Conservation (phyloP, 2,329 filamentous ascomycete genomes). For the Fusarium virguliforme region DNA sequence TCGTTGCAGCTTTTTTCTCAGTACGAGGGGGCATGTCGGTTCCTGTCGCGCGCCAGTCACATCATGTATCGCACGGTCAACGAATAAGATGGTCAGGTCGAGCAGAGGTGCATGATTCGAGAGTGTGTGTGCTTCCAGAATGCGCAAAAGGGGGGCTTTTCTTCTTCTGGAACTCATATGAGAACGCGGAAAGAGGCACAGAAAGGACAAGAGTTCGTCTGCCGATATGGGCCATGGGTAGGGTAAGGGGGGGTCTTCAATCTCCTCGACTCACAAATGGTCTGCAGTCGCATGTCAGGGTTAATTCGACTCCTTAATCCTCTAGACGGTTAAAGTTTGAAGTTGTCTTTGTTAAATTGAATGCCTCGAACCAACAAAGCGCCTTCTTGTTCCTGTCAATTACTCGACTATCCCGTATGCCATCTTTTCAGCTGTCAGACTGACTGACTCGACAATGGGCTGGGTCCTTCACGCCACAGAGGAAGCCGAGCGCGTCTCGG, state of each 20-base stretch:
- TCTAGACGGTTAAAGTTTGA: not conserved
- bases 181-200: not conserved
- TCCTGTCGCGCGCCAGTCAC: slow-evolving; percentile 2
- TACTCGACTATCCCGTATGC: slow-evolving; percentile 6
- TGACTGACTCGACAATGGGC: slow-evolving; percentile 56
- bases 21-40: not conserved
- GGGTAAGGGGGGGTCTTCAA: slow-evolving; percentile 1
- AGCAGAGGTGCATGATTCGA: not conserved
- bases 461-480: slow-evolving; percentile 68
- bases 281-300: not conserved
- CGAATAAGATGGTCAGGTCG: slow-evolving; percentile 8
- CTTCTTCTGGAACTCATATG: not conserved
- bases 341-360: slow-evolving; percentile 7
- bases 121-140: not conserved
- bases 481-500: slow-evolving; percentile 63
- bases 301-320: slow-evolving; percentile 7
- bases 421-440: not conserved
- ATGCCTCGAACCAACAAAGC: not conserved
- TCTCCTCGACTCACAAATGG: slow-evolving; percentile 5
- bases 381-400: not conserved
- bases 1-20: slow-evolving; percentile 1
- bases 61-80: slow-evolving; percentile 15
- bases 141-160: not conserved
- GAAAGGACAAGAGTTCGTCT: not conserved
- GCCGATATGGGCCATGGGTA: not conserved